Evolutionary conservation across 2,329 filamentous ascomycete genomes (phyloP).

Genomic region (Trichoderma lentiforme): DNA sequence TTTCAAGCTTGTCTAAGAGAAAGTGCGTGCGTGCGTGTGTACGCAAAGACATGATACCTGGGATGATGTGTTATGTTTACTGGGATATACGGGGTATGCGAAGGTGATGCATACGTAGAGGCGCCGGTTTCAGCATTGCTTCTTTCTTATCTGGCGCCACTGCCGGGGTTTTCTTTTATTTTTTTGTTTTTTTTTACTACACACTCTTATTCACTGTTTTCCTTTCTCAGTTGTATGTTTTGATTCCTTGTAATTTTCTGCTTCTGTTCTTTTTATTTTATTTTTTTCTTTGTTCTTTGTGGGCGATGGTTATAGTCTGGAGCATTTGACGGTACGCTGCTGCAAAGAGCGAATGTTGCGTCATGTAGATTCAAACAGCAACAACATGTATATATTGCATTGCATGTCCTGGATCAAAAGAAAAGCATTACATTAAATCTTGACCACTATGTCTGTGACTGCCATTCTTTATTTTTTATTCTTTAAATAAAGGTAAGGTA

Average conservation of each 20-base stretch:
- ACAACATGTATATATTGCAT: slow-evolving; percentile 12
- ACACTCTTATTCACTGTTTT: not conserved
- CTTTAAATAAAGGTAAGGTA: too few species aligned
- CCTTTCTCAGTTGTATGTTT: slow-evolving; percentile 8
- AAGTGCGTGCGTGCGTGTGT: not conserved
- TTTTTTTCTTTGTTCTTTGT: not conserved
- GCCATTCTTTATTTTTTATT: not conserved
- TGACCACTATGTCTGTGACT: not conserved
- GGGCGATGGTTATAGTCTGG: not conserved
- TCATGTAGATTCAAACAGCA: slow-evolving; percentile 7
- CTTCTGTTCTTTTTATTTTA: not conserved
- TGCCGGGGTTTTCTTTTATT: not conserved
- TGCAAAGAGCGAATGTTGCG: slow-evolving; percentile 14
- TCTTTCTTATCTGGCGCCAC: slow-evolving; percentile 8
- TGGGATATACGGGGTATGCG: slow-evolving; percentile 19
- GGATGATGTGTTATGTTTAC: slow-evolving; percentile 16
- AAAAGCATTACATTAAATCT: not conserved
- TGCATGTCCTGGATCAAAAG: not conserved
- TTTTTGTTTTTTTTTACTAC: not conserved
- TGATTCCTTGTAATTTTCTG: slow-evolving; percentile 6
- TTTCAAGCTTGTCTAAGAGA: not conserved
- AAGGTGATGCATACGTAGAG: slow-evolving; percentile 22
- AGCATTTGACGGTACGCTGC: slow-evolving; percentile 10
- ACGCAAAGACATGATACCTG: slow-evolving; percentile 13
- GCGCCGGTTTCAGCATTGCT: slow-evolving; percentile 20